Base-by-base conservation (phyloP, 2,329 filamentous ascomycete genomes). In the Trichoderma atrobrunneum region DNA sequence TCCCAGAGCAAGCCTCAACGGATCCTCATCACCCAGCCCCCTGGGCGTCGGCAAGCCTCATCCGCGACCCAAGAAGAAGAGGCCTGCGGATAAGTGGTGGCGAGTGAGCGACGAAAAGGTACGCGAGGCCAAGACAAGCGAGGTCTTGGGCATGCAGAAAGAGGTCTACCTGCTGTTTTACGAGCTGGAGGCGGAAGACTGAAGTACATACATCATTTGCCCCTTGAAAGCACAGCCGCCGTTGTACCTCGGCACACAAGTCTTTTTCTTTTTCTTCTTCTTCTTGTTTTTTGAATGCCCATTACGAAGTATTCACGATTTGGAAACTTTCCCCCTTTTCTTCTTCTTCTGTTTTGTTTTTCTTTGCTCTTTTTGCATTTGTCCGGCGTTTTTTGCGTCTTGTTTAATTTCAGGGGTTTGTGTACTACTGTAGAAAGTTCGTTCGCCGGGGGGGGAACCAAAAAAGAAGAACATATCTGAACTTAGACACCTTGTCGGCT, bases 131-230 rank as follows among this genome's bases (percentile, higher is more conserved):
- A 97, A 95, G 85, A 98, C 95, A 7, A 89, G 87, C 70, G 96
- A 99, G 76, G 94, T 99, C 7, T 81, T 99, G 72, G 90, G 90
- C 8, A 97, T 98, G 94, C 94, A 98, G 82, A 92, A 91, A 77
- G 96, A 99, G 82, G 95, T 98, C 0, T 99, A 99, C 81, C 84
- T 99, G 79, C 82, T 99, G 66, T 99, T 99, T 81, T 99, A 99
- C 82, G 95, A 98, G 84, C 84, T 97, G 77, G 92, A 95, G 75
- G 86, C 85, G 76, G 81, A 82, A 73, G 68, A 54, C 62, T 77
- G 74, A 74, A 43, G 56, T 14, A 36, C 32, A 30, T 34, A 34
- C 34, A 14, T 3, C 57, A 18, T 12, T 39, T 63, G 11, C 36
- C 32, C 39, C 39, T 8, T 10, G 30, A 39, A 48, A 69, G 56